Conservation (phyloP, 768 basidiomycete genomes). For the Psilocybe sp. region DNA sequence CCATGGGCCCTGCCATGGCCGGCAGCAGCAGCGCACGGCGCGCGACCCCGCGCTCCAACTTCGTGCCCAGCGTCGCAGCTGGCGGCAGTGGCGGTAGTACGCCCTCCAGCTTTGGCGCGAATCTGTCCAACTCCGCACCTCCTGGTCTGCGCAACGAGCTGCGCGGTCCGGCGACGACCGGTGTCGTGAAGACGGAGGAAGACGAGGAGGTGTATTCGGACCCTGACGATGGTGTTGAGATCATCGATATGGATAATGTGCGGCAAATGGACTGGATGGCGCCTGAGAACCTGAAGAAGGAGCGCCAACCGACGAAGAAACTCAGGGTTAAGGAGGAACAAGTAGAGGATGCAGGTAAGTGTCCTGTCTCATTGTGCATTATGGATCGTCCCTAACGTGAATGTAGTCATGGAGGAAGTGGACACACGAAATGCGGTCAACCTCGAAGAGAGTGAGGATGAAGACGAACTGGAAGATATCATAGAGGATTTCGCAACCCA, state of each 20-base stretch:
- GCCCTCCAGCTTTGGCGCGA: slow-evolving; percentile 42
- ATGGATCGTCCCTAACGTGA: background rate
- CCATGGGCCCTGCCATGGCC: slow-evolving; percentile 76
- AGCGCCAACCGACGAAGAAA: slow-evolving; percentile 25
- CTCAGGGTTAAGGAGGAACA: slow-evolving; percentile 48
- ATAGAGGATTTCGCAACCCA: slow-evolving; percentile 63
- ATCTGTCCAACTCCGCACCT: slow-evolving; percentile 46
- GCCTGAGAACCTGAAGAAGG: slow-evolving; percentile 66
- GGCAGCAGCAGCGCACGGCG: slow-evolving; percentile 49
- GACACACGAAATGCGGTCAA: slow-evolving; percentile 54
- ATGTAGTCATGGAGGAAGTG: slow-evolving; percentile 36
- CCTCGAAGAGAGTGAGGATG: slow-evolving; percentile 74
- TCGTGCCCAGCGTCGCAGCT: slow-evolving; percentile 45
- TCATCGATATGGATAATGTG: slow-evolving; percentile 80
- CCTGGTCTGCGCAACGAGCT: slow-evolving; percentile 47
- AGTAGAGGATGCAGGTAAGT: slow-evolving; percentile 13
- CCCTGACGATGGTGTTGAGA: slow-evolving; percentile 84
- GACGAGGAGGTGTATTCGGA: slow-evolving; percentile 74
- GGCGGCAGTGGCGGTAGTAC: slow-evolving; percentile 37
- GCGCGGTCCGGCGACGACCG: slow-evolving; percentile 25
- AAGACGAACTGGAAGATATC: slow-evolving; percentile 76
- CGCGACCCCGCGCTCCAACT: slow-evolving; percentile 52
- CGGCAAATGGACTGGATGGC: slow-evolving; percentile 86
- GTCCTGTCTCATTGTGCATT: slow-evolving; percentile 1
- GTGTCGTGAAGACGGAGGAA: slow-evolving; percentile 31